Conservation (phyloP, 2,329 filamentous ascomycete species). For the Ophiostoma montium region DNA sequence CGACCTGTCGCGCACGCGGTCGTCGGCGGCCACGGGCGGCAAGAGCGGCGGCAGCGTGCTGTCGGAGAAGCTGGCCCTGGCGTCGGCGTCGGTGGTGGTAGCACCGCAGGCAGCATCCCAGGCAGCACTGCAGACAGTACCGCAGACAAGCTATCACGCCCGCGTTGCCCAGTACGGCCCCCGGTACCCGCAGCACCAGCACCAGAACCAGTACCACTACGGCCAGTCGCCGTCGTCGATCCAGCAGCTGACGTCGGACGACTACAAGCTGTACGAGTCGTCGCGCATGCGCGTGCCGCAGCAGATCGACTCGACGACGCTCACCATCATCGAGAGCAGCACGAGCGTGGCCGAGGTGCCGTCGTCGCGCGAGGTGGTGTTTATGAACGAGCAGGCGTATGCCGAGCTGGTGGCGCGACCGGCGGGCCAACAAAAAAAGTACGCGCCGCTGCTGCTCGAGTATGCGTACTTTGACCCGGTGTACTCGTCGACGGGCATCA, state of each 20-base stretch:
- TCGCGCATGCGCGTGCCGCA: constrained; percentile 47
- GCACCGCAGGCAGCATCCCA: neutral
- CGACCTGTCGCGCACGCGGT: constrained; percentile 55
- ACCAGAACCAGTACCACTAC: constrained; percentile 4
- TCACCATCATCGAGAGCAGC: constrained; percentile 29
- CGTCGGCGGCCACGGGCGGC: constrained; percentile 25
- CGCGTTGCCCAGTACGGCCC: too few species aligned
- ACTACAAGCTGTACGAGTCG: constrained; percentile 41
- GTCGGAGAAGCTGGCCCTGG: constrained; percentile 12
- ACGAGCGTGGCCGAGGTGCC: constrained; percentile 24
- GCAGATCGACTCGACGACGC: constrained; percentile 39
- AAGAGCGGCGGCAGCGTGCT: neutral
- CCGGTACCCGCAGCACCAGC: neutral
- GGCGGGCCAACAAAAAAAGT: constrained; percentile 28
- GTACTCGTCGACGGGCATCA: constrained; percentile 46
- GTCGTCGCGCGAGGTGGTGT: constrained; percentile 30
- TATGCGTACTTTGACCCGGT: constrained; percentile 53
- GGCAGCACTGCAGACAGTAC: too few species aligned
- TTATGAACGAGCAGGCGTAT: constrained; percentile 38
- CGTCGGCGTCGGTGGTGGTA: neutral
- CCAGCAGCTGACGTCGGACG: constrained; percentile 14
- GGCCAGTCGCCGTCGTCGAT: constrained; percentile 18
- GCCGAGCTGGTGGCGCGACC: constrained; percentile 29
- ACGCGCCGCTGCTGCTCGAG: constrained; percentile 51
- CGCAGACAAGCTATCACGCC: neutral